Base-by-base conservation (phyloP, 2,329 filamentous ascomycete genomes). In the Penicillium sp. region DNA sequence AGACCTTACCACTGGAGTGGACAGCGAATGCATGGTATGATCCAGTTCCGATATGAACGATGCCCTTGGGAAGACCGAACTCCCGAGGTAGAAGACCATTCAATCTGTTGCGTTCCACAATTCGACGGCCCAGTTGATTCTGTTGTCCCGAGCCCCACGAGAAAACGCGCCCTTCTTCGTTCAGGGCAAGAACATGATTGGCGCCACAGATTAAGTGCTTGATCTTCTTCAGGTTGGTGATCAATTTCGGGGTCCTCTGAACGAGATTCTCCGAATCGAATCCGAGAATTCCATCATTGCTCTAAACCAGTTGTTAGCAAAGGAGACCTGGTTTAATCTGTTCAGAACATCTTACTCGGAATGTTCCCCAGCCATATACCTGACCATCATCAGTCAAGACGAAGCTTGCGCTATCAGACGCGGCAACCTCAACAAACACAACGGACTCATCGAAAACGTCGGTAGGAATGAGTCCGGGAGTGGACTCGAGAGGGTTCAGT, bases 1-100 rank as follows among this genome's bases (percentile, higher is more conserved):
- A 93, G 28, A 92, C 85, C 27, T 80, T 77, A 33, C 84, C 84
- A 25, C 84, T 79, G 53, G 82, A 80, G 60, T 80, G 79, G 41
- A 89, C 79, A 41, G 86, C 86, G 61, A 95, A 92, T 59, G 84
- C 87, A 74, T 95, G 88, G 71, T 91, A 92, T 12, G 85, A 81
- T 37, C 89, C 89, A 46, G 83, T 84, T 25, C 80, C 79, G 50
- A 87, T 79, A 71, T 74, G 81, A 42, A 76, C 75, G 43, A 87
- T 81, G 55, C 73, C 72, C 62, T 79, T 78, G 55, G 78, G 78
- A 36, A 83, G 75, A 34, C 79, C 79, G 48, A 83, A 77, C 56
- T 79, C 78, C 47, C 75, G 76, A 9, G 83, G 82, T 40, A 75
- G 72, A 19, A 83, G 73, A 16, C 77, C 77, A 54, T 79, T 75